Base-by-base conservation (phyloP, 805 yeast genomes). In the Cyberlindnera americana region DNA sequence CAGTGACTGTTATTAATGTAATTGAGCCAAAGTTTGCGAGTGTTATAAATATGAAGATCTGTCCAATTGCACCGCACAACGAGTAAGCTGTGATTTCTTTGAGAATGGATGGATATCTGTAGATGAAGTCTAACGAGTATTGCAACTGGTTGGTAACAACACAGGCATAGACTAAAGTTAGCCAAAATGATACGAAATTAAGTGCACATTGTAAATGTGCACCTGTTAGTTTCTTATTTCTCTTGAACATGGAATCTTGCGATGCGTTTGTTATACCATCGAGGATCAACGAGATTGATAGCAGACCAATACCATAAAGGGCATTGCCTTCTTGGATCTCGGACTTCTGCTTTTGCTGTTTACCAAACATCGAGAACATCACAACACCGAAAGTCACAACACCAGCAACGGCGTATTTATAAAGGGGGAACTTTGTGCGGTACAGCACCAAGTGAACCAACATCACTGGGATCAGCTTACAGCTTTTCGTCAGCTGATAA, bases 381-480 rank as follows among this genome's bases (percentile, higher is more conserved):
- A 77, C 70, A 11, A 93, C 97, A 3, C 99, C 99, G 0, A 65
- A 37, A 1, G 97, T 90, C 17, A 93, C 91, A n/a, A 74, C 54
- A 0, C 66, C 47, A 0, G 95, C 96, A 15, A 91, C 95, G 13
- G 75, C 44, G 57, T 85, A 85, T 62, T 93, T 93, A 63, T 81
- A 78, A 2, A 61, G 39, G 0, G 96, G 89, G 60, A 87, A 91
- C 38, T 62, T 65, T 4, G 84, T 77, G 30, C 83, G 70, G 63
- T 89, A 91, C 11, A 86, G 52, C 13, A 78, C 50, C 41, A 81
- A 65, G 54, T 89, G 96, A 3, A 93, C 84, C 24, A 85, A 57
- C 83, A 93, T 80, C n/a, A 91, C 95, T 0, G 99, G 99, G 17
- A 93, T 77, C 60, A 93, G 71, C 55, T 93, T 93, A 60, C 98